phyloP scores from a whole-genome alignment of 306 rosid genomes.

The Styphnolobium japonicum region DNA sequence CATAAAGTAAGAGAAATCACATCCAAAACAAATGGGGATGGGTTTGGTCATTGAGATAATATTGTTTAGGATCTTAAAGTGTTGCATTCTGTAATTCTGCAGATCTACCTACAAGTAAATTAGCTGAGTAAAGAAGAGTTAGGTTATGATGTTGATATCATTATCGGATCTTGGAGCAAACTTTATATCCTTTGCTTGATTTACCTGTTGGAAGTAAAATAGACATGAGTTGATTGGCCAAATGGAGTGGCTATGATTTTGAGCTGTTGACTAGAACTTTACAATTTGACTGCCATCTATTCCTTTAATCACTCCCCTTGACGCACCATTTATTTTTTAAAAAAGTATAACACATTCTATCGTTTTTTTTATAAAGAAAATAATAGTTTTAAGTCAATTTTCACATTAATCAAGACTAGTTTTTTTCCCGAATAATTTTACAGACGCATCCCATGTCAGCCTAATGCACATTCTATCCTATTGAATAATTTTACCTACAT shows the following conservation, averaged over 20 bases:
- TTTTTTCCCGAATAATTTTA: too few species aligned
- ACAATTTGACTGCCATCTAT: too few species aligned
- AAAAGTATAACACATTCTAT: too few species aligned
- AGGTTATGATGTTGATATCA: background rate
- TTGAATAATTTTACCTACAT: too few species aligned
- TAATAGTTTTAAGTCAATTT: too few species aligned
- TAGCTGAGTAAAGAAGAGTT: background rate
- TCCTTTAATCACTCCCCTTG: too few species aligned
- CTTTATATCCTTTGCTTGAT: background rate
- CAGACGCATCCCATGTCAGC: too few species aligned
- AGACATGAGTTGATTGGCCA: background rate
- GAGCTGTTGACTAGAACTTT: background rate
- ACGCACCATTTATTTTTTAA: too few species aligned
- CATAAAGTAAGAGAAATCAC: background rate
- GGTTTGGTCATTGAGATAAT: background rate
- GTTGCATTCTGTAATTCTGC: background rate
- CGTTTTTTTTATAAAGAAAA: too few species aligned
- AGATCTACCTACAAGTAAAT: background rate
- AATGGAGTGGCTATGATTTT: background rate
- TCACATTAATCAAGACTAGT: too few species aligned
- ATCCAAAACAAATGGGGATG: background rate
- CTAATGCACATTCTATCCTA: too few species aligned
- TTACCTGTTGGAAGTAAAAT: background rate
- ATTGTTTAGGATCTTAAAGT: background rate
- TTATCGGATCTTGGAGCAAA: background rate